Evolutionary conservation across 495 filamentous ascomycete genomes (phyloP), one percentile per base, ranked within the genome.

Genomic region (Hypoxylon rickii): DNA sequence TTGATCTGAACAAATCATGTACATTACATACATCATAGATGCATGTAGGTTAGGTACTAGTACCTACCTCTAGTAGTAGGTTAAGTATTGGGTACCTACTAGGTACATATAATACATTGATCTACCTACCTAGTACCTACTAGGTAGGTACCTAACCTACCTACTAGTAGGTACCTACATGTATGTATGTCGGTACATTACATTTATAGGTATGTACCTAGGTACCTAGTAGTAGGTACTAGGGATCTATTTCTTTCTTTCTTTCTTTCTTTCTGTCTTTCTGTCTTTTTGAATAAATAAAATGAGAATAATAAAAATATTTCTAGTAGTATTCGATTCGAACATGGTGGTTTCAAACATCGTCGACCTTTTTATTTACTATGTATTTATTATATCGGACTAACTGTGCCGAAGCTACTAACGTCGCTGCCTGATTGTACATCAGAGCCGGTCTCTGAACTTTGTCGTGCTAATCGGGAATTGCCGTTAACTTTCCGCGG

Each of bases 401-500:
- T 69, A n/a, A 61, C 51, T 13, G 67, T 65, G 7, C 67, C 60
- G 34, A 65, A 53, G 38, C 67, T 69, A 44, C 67, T 69, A n/a
- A 49, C 41, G 21, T 65, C 67, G 40, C 63, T 65, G 10, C 24
- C 40, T 45, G 63, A 66, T 26, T 66, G 59, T 36, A 36, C 55
- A 42, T 68, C 66, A 21, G 64, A 67, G 16, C 64, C 58, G 8
- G 46, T 44, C n/a, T 67, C 67, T 36, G 64, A 69, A 44, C 58
- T 65, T 51, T 67, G 64, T 21, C 67, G 51, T 12, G 49, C 55
- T 22, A 67, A 38, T 5, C 58, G 61, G n/a, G 58, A 63, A 53
- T 49, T 58, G 19, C 66, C 63, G 31, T 70, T 74, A 44, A 58
- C 59, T 13, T 66, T 70, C n/a, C 68, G 65, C 16, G 72, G 64